A percentile compares a stretch with the other conserved stretches of the same genome.
Evolutionary conservation across 495 filamentous ascomycete genomes (phyloP).

Genomic region (Chlorociboria aeruginascens): DNA sequence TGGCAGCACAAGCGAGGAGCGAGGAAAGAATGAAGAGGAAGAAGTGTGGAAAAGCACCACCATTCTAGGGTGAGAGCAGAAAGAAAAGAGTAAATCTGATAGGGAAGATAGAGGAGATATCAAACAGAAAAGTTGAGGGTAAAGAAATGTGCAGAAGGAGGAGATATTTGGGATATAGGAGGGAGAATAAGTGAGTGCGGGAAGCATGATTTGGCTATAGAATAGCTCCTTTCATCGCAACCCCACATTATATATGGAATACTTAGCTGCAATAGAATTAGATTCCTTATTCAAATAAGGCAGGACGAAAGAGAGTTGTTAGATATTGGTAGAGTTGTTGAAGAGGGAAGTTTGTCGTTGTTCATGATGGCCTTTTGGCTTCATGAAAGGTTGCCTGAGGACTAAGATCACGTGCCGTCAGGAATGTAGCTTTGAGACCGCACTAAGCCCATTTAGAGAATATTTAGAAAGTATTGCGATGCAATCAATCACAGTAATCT

Average conservation of each 20-base stretch:
- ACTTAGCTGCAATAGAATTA: conserved; percentile 8
- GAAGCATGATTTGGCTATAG: conserved; percentile 2
- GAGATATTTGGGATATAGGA: conserved; percentile 3
- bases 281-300: not conserved
- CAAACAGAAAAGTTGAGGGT: not conserved
- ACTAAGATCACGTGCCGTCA: too few species aligned
- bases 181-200: not conserved
- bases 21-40: not conserved
- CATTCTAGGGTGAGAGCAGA: not conserved
- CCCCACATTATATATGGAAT: conserved; percentile 4
- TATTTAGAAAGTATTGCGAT: too few species aligned
- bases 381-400: too few species aligned
- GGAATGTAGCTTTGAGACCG: too few species aligned
- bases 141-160: not conserved
- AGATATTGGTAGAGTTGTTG: conserved; percentile 6
- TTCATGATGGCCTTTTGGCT: not conserved
- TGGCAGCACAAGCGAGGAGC: conserved; percentile 12
- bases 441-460: too few species aligned
- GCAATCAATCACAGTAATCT: too few species aligned
- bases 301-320: conserved; percentile 11
- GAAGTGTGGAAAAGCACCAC: conserved; percentile 8
- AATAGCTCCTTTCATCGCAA: conserved; percentile 8
- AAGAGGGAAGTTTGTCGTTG: conserved; percentile 8
- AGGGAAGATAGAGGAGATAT: not conserved
- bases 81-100: not conserved